phyloP scores from a whole-genome alignment of 306 rosid species.

The Cajanus cajan region DNA sequence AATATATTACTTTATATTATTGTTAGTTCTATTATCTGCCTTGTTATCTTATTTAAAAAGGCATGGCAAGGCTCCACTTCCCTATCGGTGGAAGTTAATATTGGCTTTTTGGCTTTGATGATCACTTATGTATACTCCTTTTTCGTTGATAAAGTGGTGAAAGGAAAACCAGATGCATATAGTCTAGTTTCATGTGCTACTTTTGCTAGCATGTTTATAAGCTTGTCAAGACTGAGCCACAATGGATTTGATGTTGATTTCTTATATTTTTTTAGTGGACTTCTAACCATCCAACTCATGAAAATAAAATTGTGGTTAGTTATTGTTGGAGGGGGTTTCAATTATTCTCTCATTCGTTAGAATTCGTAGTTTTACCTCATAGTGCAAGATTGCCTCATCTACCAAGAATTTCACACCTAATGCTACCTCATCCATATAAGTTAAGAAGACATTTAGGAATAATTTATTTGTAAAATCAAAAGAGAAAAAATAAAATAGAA shows the following conservation, averaged over 20 bases:
- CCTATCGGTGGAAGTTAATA: neutral
- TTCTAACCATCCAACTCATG: neutral
- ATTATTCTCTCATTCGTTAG: neutral
- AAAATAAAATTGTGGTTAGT: neutral
- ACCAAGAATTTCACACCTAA: too few relatives aligned
- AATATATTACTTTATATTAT: neutral
- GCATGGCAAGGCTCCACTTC: neutral
- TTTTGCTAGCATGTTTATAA: neutral
- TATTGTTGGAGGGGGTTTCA: neutral
- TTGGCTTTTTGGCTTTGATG: neutral
- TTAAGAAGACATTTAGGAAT: too few relatives aligned
- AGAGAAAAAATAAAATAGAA: too few relatives aligned
- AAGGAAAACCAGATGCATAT: neutral
- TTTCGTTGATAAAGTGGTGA: neutral
- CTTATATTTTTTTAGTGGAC: neutral
- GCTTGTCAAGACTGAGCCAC: neutral
- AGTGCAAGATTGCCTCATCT: too few relatives aligned
- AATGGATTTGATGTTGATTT: neutral
- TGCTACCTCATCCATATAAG: too few relatives aligned
- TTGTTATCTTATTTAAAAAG: neutral
- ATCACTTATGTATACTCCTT: neutral
- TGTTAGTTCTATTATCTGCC: neutral
- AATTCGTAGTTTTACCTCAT: too few relatives aligned
- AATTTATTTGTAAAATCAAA: too few relatives aligned
- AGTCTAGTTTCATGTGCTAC: neutral